Evolutionary conservation across 2,329 filamentous ascomycete genomes (phyloP), one percentile per base, ranked within the genome.

Genomic region (Neonectria ditissima): DNA sequence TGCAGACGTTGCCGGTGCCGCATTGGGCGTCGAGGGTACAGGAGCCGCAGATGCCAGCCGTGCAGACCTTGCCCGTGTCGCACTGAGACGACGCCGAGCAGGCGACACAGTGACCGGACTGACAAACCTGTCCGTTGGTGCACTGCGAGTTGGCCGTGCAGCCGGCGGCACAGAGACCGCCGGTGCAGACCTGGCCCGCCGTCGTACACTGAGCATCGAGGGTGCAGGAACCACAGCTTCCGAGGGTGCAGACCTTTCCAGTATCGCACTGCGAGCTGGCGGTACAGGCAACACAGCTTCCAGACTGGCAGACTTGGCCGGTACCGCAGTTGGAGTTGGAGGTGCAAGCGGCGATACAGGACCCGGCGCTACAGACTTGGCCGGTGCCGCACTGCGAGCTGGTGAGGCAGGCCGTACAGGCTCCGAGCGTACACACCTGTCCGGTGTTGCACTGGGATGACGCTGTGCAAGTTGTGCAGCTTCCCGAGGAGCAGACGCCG

Each of bases 281-380:
- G 13, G 60, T 60, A 20, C 63, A 65, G 3, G 47, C 32, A 9
- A 18, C n/a, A 13, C 63, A 65, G 32, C 34, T 37, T 10, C 59
- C 59, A 1, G 20, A 13, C 11, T 47, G 26, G 13, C 62, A 63
- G 61, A 69, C 58, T 24, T 63, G 53, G 22, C 62, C 62, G 18
- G 24, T 55, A 10, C 14, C 20, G n/a, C 62, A 67, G 11, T 32
- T 41, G 13, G 63, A 34, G 22, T 56, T 54, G 14, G 44, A 20
- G 11, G 48, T 47, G 26, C 50, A 54, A 0, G 32, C 58, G 2
- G 61, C 28, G 7, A 43, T 28, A 26, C 62, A 61, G 10, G 48
- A 30, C n/a, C 62, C 61, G 39, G 30, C 32, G 52, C 41, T 60
- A 50, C 64, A 66, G 52, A 61, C 41, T 20, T 66, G 56, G 7